Evolutionary conservation across 2,329 filamentous ascomycete genomes (phyloP), one percentile per base, ranked within the genome.

Genomic region (Verticillium zaregamsianum): DNA sequence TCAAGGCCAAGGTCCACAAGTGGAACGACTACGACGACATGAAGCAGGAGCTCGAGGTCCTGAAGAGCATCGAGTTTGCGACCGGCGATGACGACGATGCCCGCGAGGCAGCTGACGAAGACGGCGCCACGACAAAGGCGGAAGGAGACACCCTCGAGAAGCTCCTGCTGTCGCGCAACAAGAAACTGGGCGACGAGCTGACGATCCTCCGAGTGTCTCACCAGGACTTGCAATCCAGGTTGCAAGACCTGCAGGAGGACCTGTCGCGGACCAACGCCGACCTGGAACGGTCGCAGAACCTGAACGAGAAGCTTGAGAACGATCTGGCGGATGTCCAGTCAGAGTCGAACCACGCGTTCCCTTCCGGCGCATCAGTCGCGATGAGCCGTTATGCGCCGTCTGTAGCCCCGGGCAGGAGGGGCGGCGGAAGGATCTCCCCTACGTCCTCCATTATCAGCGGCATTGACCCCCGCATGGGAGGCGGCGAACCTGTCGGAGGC

Each of bases 381-480:
- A 86, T 88, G 59, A 94, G 90, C 25, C 86, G 90, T 57, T 91
- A 93, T 70, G 89, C 90, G 2, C 88, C 90, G 2, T 81, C 84
- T 2, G 75, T 81, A 14, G 81, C 80, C 45, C 81, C 83, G 1
- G 82, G 86, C 20, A 85, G 90, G 57, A 86, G 87, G 69, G 86
- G 90, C 33, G 54, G 62, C 23, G 86, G 89, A 49, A 80, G 82
- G 58, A 86, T 90, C 17, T 98, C 95, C 3, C 96, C 95, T 0
- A 98, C 95, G 1, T 98, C 94, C 4, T 98, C 94, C 23, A 98
- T 99, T 69, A 98, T 99, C 69, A 97, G 93, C 63, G 95, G 95
- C n/a, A 93, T 97, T 71, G 91, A 96, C 70, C 88, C 90, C 25
- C 83, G 86, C 54, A 80, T 79, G 52, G 73, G 76, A 9, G 76